Base-by-base conservation (phyloP, 1,284 basidiomycete genomes). In the Ustilago trichophora region DNA sequence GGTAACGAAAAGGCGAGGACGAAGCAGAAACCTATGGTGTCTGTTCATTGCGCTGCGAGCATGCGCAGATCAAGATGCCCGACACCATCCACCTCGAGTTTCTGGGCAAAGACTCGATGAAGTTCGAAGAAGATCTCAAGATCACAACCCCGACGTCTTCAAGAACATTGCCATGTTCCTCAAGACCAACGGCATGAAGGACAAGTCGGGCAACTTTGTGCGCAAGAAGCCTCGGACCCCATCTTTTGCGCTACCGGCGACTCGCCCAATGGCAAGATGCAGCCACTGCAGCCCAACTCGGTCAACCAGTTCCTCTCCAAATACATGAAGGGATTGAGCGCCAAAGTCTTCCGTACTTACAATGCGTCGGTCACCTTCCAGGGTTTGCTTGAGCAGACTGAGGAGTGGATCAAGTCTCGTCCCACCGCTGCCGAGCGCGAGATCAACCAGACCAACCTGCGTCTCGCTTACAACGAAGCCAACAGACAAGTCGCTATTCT, bases 211-310 rank as follows among this genome's bases (percentile, higher is more conserved):
- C 40, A 88, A 88, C 82, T 93, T 93, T 78, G 88, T 91, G 22
- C 90, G 90, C 74, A 98, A 98, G 85, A 86, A 87, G 48, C 90
- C 57, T 88, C 88, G 13, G 95, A 98, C 80, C 88, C 90, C 65
- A 83, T 98, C 51, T 98, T 99, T 77, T 96, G 72, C 19, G 74
- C 74, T 1, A 72, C 74, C 19, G 56, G 72, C 44, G 64, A 63
- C 10, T 64, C 72, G 5, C 58, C 64, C 26, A 49, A 27, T 16
- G 64, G 48, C 45, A 60, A 63, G 59, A 66, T 73, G 67, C 64
- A 72, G 41, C 72, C 72, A 19, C 51, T 76, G 6, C 54, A 76
- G 42, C 67, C 71, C 12, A 60, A 64, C 43, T 64, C 69, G 29
- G 78, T 81, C 35, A 81, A 81, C 60, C 75, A 79, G 44, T 81